These are phyloP conservation scores for Wallacemonas collosoma DNA, from an alignment of 208 protist genomes.

Conservation along the genomic window DNA sequence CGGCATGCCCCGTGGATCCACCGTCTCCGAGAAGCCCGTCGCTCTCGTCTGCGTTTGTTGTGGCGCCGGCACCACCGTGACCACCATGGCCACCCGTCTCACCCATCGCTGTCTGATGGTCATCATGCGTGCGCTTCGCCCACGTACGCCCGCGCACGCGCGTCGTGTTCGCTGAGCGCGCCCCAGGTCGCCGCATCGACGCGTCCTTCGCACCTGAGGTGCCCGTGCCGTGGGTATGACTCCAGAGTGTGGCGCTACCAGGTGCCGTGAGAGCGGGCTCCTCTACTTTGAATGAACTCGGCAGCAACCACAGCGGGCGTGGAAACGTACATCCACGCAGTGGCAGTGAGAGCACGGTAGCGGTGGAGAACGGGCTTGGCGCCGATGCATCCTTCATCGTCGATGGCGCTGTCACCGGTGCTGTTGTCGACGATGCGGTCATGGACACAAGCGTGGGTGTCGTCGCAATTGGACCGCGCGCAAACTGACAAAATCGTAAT, in stretches of 20 bases:
- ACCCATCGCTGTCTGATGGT: neutral
- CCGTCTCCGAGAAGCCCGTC: neutral
- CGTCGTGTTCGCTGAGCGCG: neutral
- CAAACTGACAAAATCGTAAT: constrained; percentile 50
- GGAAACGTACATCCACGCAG: constrained; percentile 34
- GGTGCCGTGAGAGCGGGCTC: constrained; percentile 1
- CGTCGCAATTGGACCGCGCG: neutral
- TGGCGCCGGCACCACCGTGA: too few species aligned
- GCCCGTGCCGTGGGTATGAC: too few species aligned
- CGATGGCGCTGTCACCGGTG: neutral
- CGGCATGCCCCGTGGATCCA: neutral
- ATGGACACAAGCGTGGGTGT: neutral
- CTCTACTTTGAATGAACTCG: constrained; percentile 24
- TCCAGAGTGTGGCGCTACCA: too few species aligned
- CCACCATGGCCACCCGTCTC: neutral
- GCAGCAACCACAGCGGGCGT: constrained; percentile 41
- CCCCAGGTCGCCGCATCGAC: neutral
- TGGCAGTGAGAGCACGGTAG: constrained; percentile 22
- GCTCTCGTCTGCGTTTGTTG: neutral
- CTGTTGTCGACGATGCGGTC: neutral
- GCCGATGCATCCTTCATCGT: neutral
- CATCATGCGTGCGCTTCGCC: neutral
- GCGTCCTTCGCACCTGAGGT: neutral
- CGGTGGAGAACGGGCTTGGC: neutral
- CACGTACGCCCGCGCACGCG: constrained; percentile 1